These are phyloP conservation scores for Candida adriatica DNA, from an alignment of 805 yeast genomes.

Conservation along the genomic window DNA sequence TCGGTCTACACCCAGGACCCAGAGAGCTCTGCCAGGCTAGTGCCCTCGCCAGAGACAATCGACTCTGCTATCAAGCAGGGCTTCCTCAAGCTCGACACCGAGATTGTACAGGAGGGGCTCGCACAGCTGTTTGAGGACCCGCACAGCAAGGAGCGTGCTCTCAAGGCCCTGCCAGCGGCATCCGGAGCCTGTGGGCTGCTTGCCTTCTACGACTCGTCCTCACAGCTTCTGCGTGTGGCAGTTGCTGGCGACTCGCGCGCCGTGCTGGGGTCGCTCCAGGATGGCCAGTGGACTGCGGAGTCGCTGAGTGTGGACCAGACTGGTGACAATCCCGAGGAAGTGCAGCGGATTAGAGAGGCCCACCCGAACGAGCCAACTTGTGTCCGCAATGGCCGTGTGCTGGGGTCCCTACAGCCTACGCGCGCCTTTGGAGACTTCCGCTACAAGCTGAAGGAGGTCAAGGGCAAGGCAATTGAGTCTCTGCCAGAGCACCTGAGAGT, in stretches of 20 bases:
- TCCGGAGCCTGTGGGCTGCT: slow-evolving; percentile 93
- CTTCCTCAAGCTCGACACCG: slow-evolving; percentile 77
- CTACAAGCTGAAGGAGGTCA: slow-evolving; percentile 68
- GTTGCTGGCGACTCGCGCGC: slow-evolving; percentile 97
- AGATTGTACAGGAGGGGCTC: slow-evolving; percentile 72
- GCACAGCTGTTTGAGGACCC: slow-evolving; percentile 63
- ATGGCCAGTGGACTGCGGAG: slow-evolving; percentile 78
- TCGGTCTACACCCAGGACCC: slow-evolving; percentile 53
- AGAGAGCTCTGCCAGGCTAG: slow-evolving; percentile 35
- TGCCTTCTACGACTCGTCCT: slow-evolving; percentile 75
- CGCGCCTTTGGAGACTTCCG: slow-evolving; percentile 97
- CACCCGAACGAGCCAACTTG: slow-evolving; percentile 84
- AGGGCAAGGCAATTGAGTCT: slow-evolving; percentile 35
- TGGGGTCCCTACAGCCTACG: slow-evolving; percentile 92
- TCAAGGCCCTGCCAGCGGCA: slow-evolving; percentile 79
- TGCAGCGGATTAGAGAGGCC: slow-evolving; percentile 70
- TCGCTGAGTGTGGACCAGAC: slow-evolving; percentile 90
- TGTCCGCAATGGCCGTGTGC: slow-evolving; percentile 78
- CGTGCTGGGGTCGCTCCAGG: slow-evolving; percentile 63
- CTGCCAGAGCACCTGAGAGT: slow-evolving; percentile 75
- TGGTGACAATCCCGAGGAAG: slow-evolving; percentile 86
- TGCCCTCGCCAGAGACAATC: slow-evolving; percentile 62
- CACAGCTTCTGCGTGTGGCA: slow-evolving; percentile 74
- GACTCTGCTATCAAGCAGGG: slow-evolving; percentile 80
- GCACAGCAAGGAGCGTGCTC: slow-evolving; percentile 47